Percentiles rank a stretch among this genome's conserved stretches.
Conservation (phyloP, 345 rosid species). For the Eucalyptus regnans region DNA sequence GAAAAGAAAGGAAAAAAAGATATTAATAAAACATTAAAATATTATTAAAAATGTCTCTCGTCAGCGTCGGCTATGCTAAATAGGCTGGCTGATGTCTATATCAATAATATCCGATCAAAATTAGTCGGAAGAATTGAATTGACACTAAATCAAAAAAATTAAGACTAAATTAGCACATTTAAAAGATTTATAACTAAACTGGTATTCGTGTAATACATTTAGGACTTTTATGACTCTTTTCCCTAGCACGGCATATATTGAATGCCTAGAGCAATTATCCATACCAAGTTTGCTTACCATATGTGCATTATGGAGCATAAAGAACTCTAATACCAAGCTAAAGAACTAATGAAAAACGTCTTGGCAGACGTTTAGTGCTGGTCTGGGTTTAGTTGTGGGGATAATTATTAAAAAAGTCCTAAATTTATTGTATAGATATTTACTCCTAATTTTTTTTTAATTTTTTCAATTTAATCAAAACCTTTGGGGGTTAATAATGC, state of each 20-base stretch:
- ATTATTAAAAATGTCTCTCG: accelerated
- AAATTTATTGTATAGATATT: too few species aligned
- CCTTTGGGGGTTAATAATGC: background rate
- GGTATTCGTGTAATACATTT: too few species aligned
- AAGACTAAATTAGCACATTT: too few species aligned
- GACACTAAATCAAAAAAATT: background rate
- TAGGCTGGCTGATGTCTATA: accelerated
- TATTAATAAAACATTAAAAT: too few species aligned
- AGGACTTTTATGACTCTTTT: too few species aligned
- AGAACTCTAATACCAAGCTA: background rate
- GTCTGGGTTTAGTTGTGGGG: background rate
- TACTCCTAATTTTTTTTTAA: too few species aligned
- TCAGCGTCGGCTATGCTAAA: accelerated
- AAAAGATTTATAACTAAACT: too few species aligned
- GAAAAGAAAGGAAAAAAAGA: too few species aligned
- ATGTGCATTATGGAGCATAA: background rate
- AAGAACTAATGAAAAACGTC: background rate
- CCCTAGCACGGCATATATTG: too few species aligned
- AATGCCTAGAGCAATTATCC: background rate
- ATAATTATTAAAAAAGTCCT: too few species aligned
- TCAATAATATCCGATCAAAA: too few species aligned
- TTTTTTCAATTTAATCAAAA: background rate
- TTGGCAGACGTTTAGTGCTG: background rate
- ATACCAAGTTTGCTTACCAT: background rate
- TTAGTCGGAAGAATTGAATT: too few species aligned